phyloP scores from a whole-genome alignment of 495 filamentous ascomycete genomes.

The Podospora bellae-mahoneyi region DNA sequence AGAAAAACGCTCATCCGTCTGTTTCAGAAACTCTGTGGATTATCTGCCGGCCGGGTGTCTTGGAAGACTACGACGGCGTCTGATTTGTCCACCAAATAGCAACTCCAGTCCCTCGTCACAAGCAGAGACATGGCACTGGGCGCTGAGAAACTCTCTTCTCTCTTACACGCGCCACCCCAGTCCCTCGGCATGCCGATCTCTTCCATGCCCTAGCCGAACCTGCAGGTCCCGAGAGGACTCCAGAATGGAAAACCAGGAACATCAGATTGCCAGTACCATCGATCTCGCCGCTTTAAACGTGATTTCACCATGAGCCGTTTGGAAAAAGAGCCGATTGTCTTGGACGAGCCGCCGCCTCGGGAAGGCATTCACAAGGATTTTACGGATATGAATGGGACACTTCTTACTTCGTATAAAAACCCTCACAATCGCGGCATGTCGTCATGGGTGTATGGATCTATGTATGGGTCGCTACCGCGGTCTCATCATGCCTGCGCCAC shows the following conservation, averaged over 20 bases:
- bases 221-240: background rate
- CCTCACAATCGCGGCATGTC: conserved; percentile 1
- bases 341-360: too few species aligned
- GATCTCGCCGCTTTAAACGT: background rate
- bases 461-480: background rate
- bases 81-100: too few species aligned
- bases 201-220: background rate
- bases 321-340: background rate
- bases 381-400: background rate
- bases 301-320: background rate
- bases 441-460: background rate
- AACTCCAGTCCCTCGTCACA: too few species aligned
- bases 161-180: background rate
- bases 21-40: background rate
- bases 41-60: background rate
- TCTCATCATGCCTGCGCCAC: background rate
- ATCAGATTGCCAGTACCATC: background rate
- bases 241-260: background rate
- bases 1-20: conserved; percentile 1
- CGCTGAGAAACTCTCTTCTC: background rate
- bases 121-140: too few species aligned
- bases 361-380: too few species aligned
- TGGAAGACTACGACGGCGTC: too few species aligned
- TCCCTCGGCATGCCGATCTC: background rate
- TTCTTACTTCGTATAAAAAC: background rate